phyloP scores from a whole-genome alignment of 805 yeast genomes.

The Ogataea populi-albae region DNA sequence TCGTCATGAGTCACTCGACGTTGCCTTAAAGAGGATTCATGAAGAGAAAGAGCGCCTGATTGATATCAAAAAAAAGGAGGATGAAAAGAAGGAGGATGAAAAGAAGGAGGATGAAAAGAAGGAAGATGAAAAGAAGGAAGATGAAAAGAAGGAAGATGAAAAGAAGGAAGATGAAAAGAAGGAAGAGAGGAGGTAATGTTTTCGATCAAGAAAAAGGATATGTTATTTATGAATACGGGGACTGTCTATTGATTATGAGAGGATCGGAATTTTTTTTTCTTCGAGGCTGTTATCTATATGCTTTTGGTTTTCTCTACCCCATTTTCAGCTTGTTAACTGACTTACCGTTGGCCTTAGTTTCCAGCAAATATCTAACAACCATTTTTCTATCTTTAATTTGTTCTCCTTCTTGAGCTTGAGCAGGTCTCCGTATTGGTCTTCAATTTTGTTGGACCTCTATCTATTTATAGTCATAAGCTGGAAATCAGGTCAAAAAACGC shows the following conservation, averaged over 20 bases:
- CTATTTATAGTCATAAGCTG: constrained; percentile 69
- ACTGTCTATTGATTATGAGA: no score
- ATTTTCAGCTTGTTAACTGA: constrained; percentile 33
- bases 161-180: no score
- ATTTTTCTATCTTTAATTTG: constrained; percentile 47
- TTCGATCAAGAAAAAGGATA: no score
- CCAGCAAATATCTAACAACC: constrained; percentile 66
- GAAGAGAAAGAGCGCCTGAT: not conserved
- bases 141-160: no score
- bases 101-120: no score
- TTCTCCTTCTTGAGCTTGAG: constrained; percentile 43
- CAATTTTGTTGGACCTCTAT: constrained; percentile 51
- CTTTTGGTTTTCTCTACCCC: no score
- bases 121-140: no score
- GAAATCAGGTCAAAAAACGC: constrained; percentile 79
- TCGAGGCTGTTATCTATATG: no score
- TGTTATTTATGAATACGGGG: no score
- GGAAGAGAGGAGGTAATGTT: no score
- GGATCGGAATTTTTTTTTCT: no score
- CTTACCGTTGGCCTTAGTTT: constrained; percentile 45
- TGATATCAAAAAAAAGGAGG: not conserved
- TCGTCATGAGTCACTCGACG: not conserved
- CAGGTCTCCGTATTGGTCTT: constrained; percentile 30
- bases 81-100: no score
- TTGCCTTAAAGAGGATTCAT: not conserved